Base-by-base conservation (phyloP, 2,329 filamentous ascomycete species). In the Aspergillus sp. region DNA sequence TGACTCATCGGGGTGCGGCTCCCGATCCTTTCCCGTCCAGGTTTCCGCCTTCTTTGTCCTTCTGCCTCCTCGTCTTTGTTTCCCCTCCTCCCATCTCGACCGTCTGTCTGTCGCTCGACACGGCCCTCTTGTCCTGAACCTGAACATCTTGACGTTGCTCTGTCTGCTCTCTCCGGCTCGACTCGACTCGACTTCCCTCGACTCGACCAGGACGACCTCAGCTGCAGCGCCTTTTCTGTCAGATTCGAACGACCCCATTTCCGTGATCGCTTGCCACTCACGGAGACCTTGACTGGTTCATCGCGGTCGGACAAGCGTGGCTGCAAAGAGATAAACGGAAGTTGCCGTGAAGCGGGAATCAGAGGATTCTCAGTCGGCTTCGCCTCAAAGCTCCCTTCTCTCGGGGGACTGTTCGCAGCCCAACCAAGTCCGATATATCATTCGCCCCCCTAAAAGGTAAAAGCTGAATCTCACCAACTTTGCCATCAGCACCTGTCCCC, bases 251-350 rank as follows among this genome's bases (percentile, higher is more conserved):
- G 69, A 67, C 71, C 68, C 65, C 65, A 67, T 42, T 70, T 71
- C 67, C 70, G 70, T 73, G 71, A 73, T n/a, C 67, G 71, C 63
- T 24, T 9, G 39, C 42, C 42, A n/a, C 54, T 74, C 69, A 69
- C 70, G 71, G 73, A 75, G 72, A 73, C 73, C 74, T 76, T 74
- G 65, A 73, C 71, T 75, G 73, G 73, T 75, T 75, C 66, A 70
- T 70, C 65, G 68, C 69, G 71, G 71, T 73, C 72, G 68, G 71
- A 70, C 69, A 72, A 69, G 69, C 68, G 61, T 65, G 63, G 63
- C 65, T 66, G 64, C 64, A 59, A 69, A 73, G 67, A 65, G 60
- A 68, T 70, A 55, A 63, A 67, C 36, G 6, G 14, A 42, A n/a
- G 14, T 16, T 7, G n/a, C 6, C 64, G 62, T 63, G 63, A 60